Base-by-base conservation (phyloP, 352 stramenopile species). In the Pythium sukuiense region DNA sequence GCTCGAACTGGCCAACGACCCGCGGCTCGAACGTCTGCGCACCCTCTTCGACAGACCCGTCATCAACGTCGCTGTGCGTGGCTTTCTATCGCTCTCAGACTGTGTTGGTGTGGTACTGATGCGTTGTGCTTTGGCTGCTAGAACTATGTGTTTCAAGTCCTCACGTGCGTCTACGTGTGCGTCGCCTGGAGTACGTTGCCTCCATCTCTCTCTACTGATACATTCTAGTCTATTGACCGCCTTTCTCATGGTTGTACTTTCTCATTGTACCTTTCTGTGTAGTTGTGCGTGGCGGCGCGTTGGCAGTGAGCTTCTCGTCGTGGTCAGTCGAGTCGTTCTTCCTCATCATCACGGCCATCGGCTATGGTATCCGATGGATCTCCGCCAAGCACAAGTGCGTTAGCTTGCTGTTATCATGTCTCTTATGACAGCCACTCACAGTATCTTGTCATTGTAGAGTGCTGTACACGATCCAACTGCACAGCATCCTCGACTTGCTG, bases 251-350 rank as follows among this genome's bases (percentile, higher is more conserved):
- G 43, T 6, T 50, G 43, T 50, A 50, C 43, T 50, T 30, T 50
- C 43, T 30, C 43, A 12, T 29, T 50, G 4, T 7, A 56, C 18
- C 0, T 18, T 50, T 49, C 9, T n/a, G n/a, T n/a, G n/a, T 63
- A 95, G 85, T 95, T 55, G 83, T 93, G 8, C 76, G 85, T 48
- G 85, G 83, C 24, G 82, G 87, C 1, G 83, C 84, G 6, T 63
- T 93, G 16, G 55, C 75, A 11, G 78, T 96, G 55, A 89, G 66
- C 57, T 87, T 92, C 53, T 92, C 84, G 35, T 90, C 81, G 9
- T 96, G 87, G 87, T 89, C 85, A 0, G 72, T 94, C 67, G 87
- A 96, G 60, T 92, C 85, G 46, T 61, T 83, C 14, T 76, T 94
- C 13, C 70, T 93, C 24, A 92, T 92, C 50, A 77, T 79, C 16